These are phyloP conservation scores for Heliocybe sulcata DNA, from an alignment of 1,284 basidiomycete species.

Conservation along the genomic window DNA sequence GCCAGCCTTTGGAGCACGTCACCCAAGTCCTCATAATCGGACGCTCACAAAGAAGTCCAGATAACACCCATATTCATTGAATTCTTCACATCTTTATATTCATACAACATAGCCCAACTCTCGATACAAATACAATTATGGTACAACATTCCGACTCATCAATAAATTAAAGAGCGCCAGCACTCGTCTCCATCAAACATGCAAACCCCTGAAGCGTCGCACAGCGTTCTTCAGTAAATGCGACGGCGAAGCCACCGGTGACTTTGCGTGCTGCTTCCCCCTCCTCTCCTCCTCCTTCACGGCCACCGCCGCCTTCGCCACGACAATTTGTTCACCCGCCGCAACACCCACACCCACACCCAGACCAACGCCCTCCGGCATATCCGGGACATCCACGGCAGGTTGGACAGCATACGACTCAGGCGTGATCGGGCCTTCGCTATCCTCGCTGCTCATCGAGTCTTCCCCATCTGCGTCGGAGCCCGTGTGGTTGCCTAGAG, in stretches of 20 bases:
- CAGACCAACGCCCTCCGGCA: background rate
- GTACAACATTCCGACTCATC: background rate
- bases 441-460: conserved; percentile 22
- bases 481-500: conserved; percentile 3
- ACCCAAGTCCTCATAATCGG: no score
- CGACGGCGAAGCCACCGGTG: background rate
- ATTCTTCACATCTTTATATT: no score
- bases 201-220: background rate
- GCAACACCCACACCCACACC: background rate
- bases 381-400: background rate
- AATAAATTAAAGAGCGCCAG: background rate
- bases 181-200: background rate
- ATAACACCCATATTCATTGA: no score
- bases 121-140: background rate
- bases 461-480: conserved; percentile 14
- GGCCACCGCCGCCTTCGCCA: background rate
- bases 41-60: no score
- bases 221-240: background rate
- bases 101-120: background rate
- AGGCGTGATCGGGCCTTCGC: conserved; percentile 41
- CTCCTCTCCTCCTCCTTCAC: background rate
- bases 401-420: conserved; percentile 22
- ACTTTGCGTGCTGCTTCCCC: background rate
- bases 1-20: no score
- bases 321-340: background rate